phyloP scores from a whole-genome alignment of 441 rosid genomes.

The Arabidopsis lyrata region DNA sequence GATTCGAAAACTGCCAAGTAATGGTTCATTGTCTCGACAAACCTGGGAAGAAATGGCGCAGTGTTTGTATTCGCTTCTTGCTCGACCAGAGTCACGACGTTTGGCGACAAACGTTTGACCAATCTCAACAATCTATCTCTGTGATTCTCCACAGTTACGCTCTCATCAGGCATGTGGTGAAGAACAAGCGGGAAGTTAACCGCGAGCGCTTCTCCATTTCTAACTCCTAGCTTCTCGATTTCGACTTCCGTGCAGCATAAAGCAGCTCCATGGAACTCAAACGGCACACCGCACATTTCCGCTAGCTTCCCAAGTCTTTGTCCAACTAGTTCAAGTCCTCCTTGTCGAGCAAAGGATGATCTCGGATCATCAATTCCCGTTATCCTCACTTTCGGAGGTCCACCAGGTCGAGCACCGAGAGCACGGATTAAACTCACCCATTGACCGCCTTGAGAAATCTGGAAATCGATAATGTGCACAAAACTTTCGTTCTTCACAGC shows the following conservation, averaged over 20 bases:
- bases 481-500: constrained; percentile 73
- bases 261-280: constrained; percentile 71
- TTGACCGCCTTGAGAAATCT: constrained; percentile 79
- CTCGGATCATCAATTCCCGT: constrained; percentile 86
- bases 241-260: constrained; percentile 68
- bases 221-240: constrained; percentile 66
- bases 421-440: constrained; percentile 95
- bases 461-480: constrained; percentile 90
- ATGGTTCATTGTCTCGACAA: constrained; percentile 71
- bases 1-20: constrained; percentile 82
- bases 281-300: constrained; percentile 71
- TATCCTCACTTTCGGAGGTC: constrained; percentile 78
- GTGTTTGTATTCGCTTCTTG: constrained; percentile 92
- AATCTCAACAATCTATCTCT: constrained; percentile 84
- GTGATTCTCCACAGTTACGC: constrained; percentile 80
- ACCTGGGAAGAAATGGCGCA: constrained; percentile 77
- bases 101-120: constrained; percentile 77
- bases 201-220: constrained; percentile 77
- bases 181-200: constrained; percentile 81
- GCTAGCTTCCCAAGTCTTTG: constrained; percentile 73
- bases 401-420: constrained; percentile 81
- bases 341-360: constrained; percentile 83
- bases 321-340: constrained; percentile 82
- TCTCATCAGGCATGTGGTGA: constrained; percentile 95
- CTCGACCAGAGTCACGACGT: constrained; percentile 87